Evolutionary conservation across 148 eudicot species (phyloP).

Genomic region (Drosera capensis): DNA sequence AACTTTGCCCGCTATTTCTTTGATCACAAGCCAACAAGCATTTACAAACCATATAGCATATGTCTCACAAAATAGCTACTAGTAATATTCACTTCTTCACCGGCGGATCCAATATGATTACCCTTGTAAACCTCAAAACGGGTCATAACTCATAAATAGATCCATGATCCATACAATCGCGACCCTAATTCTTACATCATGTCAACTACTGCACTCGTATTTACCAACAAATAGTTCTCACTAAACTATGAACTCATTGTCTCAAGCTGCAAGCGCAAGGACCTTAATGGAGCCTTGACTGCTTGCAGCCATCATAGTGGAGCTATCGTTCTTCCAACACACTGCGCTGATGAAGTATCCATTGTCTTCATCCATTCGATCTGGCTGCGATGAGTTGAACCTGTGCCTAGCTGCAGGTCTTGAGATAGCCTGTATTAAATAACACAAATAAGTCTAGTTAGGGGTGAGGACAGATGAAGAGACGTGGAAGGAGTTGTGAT

Average conservation of each 20-base stretch:
- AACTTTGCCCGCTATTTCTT: too few species aligned
- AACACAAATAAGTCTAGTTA: background rate
- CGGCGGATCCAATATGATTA: background rate
- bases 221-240: too few species aligned
- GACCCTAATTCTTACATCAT: too few species aligned
- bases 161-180: too few species aligned
- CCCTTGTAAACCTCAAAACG: too few species aligned
- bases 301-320: slow-evolving; percentile 68
- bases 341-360: slow-evolving; percentile 80
- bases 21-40: too few species aligned
- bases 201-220: too few species aligned
- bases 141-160: too few species aligned
- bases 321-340: slow-evolving; percentile 75
- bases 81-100: too few species aligned
- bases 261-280: slow-evolving; percentile 55
- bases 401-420: slow-evolving; percentile 60
- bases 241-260: background rate
- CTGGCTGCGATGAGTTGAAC: slow-evolving; percentile 36
- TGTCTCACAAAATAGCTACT: too few species aligned
- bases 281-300: slow-evolving; percentile 77
- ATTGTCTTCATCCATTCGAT: slow-evolving; percentile 37
- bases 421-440: slow-evolving; percentile 42
- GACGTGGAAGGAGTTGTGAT: background rate
- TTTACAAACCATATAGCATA: too few species aligned
- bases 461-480: background rate